Evolutionary conservation across 129 eudicot genomes (phyloP).

Genomic region (Tagetes patula): DNA sequence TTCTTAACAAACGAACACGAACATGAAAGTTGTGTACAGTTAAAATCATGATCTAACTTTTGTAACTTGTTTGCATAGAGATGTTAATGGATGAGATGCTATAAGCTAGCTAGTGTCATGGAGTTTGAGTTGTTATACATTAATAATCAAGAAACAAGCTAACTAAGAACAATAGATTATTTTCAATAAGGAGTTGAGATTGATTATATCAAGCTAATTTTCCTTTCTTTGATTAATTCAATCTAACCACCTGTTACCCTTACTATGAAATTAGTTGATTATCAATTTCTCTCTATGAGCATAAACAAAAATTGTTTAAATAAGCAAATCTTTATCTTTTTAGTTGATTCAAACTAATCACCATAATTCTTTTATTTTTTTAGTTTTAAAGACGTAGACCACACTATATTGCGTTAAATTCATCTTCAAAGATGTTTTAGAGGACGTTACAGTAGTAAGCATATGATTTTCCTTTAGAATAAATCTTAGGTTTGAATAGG

Average conservation of each 20-base stretch:
- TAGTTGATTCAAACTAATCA: background rate
- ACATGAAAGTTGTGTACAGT: no score
- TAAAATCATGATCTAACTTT: background rate
- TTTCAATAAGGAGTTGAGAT: background rate
- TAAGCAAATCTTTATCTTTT: slow-evolving; percentile 4
- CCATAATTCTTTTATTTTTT: background rate
- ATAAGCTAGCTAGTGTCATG: background rate
- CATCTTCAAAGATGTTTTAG: no score
- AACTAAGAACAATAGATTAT: background rate
- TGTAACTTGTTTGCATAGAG: slow-evolving; percentile 30
- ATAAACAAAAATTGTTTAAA: background rate
- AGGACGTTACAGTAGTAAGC: no score
- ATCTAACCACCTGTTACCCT: background rate
- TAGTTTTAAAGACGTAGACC: background rate
- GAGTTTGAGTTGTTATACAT: background rate
- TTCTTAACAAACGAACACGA: no score
- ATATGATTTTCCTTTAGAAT: no score
- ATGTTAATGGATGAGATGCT: background rate
- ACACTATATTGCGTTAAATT: no score
- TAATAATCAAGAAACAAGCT: slow-evolving; percentile 3
- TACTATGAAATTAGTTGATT: background rate
- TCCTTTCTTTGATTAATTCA: background rate
- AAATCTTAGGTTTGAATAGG: no score
- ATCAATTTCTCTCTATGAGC: background rate
- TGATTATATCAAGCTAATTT: background rate